A percentile compares a stretch with the other conserved stretches of the same genome.
These are phyloP conservation scores for Daldinia bambusicola DNA, from an alignment of 495 filamentous ascomycete genomes.

Conservation along the genomic window DNA sequence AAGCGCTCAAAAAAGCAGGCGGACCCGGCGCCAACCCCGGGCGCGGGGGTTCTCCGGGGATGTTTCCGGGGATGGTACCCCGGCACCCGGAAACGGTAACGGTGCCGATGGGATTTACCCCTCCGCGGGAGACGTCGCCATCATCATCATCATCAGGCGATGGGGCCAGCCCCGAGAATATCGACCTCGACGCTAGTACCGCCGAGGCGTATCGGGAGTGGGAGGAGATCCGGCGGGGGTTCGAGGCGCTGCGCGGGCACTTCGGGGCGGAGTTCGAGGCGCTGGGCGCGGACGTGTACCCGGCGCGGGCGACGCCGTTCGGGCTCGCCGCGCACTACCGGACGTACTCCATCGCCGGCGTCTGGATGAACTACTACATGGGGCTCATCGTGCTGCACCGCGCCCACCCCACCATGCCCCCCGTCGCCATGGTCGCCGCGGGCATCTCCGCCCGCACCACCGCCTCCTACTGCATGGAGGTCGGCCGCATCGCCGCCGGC, in stretches of 20 bases:
- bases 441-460: slow-evolving; percentile 77
- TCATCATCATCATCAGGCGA: slow-evolving; percentile 51
- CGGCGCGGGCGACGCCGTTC: slow-evolving; percentile 68
- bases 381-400: slow-evolving; percentile 80
- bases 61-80: slow-evolving; percentile 74
- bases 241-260: slow-evolving; percentile 69
- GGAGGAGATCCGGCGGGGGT: slow-evolving; percentile 76
- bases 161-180: slow-evolving; percentile 41
- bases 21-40: slow-evolving; percentile 52
- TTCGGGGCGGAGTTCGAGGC: slow-evolving; percentile 83
- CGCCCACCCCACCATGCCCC: slow-evolving; percentile 88
- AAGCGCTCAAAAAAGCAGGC: slow-evolving; percentile 58
- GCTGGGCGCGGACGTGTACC: slow-evolving; percentile 79
- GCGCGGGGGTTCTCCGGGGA: slow-evolving; percentile 48
- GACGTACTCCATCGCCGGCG: slow-evolving; percentile 82
- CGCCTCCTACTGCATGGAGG: slow-evolving; percentile 71
- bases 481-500: slow-evolving; percentile 84
- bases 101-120: slow-evolving; percentile 68
- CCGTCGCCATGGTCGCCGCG: slow-evolving; percentile 86
- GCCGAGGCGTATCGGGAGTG: slow-evolving; percentile 80
- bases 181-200: slow-evolving; percentile 70
- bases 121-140: slow-evolving; percentile 52
- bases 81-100: slow-evolving; percentile 55
- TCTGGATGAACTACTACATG: slow-evolving; percentile 87
- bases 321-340: slow-evolving; percentile 84